These are phyloP conservation scores for Vaccinium corymbosum DNA, from an alignment of 148 eudicot genomes.

Conservation along the genomic window DNA sequence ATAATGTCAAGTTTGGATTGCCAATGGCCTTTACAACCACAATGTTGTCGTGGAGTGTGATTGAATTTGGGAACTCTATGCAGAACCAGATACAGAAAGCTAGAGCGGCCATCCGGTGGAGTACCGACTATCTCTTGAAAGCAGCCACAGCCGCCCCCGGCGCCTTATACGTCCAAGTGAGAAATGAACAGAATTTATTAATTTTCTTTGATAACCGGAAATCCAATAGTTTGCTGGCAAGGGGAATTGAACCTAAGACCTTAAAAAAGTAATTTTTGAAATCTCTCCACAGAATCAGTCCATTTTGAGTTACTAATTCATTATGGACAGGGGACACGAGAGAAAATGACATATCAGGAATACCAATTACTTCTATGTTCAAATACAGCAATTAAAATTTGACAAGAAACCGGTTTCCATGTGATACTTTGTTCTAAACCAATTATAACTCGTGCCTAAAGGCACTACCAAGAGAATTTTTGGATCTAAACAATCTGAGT, in stretches of 20 bases:
- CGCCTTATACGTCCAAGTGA: slow-evolving; percentile 72
- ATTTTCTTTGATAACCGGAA: background rate
- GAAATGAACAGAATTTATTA: background rate
- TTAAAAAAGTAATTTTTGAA: background rate
- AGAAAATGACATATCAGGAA: background rate
- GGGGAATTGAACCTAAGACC: too few species aligned
- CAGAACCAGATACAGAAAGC: slow-evolving; percentile 49
- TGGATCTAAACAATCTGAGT: background rate
- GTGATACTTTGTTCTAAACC: background rate
- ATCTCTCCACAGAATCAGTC: background rate
- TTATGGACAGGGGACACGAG: background rate
- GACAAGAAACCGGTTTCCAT: background rate
- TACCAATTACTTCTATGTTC: background rate
- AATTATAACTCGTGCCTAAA: background rate
- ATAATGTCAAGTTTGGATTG: slow-evolving; percentile 84
- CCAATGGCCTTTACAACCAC: slow-evolving; percentile 94
- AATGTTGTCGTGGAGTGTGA: slow-evolving; percentile 72
- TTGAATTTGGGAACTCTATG: slow-evolving; percentile 78
- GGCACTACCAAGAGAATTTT: background rate
- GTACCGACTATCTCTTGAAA: slow-evolving; percentile 81
- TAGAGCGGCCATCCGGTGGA: slow-evolving; percentile 68
- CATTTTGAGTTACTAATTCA: background rate
- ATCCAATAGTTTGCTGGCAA: too few species aligned
- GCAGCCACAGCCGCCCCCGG: slow-evolving; percentile 70
- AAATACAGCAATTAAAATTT: background rate